Conservation (phyloP, 768 basidiomycete species). For the Termitomyces sp. region DNA sequence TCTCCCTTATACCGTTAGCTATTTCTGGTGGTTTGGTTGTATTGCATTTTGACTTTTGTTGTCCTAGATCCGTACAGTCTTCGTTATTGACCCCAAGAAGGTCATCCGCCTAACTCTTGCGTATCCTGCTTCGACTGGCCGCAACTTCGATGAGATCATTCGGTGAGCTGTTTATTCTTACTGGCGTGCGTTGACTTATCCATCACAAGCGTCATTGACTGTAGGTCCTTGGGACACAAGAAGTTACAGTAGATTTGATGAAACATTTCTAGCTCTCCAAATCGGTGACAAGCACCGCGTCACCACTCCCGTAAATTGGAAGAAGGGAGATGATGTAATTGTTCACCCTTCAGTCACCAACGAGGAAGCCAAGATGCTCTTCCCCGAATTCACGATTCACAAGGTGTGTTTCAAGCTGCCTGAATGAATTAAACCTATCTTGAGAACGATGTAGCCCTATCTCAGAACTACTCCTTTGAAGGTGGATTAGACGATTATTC, state of each 20-base stretch:
- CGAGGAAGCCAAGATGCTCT: slow-evolving; percentile 88
- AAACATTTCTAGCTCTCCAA: slow-evolving; percentile 60
- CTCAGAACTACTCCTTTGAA: slow-evolving; percentile 71
- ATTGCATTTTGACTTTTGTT: neutral
- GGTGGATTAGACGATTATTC: slow-evolving; percentile 19
- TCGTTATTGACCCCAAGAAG: slow-evolving; percentile 96
- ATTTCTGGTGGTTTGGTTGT: neutral
- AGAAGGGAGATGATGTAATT: slow-evolving; percentile 89
- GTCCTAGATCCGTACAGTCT: slow-evolving; percentile 85
- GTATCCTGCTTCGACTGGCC: slow-evolving; percentile 94
- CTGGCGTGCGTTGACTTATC: slow-evolving; percentile 5
- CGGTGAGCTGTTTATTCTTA: slow-evolving; percentile 25
- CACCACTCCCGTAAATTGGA: slow-evolving; percentile 95
- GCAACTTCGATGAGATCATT: slow-evolving; percentile 74
- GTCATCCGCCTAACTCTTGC: slow-evolving; percentile 83
- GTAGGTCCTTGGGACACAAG: slow-evolving; percentile 28
- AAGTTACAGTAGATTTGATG: slow-evolving; percentile 25
- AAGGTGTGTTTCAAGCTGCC: slow-evolving; percentile 40
- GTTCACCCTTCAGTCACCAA: slow-evolving; percentile 79
- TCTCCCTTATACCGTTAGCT: slow-evolving; percentile 82
- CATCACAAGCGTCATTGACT: slow-evolving; percentile 64
- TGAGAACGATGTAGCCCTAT: slow-evolving; percentile 56
- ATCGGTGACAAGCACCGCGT: slow-evolving; percentile 81
- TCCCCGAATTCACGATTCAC: slow-evolving; percentile 78
- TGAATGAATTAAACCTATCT: slow-evolving; percentile 1